Percentiles rank a stretch among this genome's conserved stretches.
Conservation (phyloP, 1,284 basidiomycete genomes). For the Rhizoctonia solani region DNA sequence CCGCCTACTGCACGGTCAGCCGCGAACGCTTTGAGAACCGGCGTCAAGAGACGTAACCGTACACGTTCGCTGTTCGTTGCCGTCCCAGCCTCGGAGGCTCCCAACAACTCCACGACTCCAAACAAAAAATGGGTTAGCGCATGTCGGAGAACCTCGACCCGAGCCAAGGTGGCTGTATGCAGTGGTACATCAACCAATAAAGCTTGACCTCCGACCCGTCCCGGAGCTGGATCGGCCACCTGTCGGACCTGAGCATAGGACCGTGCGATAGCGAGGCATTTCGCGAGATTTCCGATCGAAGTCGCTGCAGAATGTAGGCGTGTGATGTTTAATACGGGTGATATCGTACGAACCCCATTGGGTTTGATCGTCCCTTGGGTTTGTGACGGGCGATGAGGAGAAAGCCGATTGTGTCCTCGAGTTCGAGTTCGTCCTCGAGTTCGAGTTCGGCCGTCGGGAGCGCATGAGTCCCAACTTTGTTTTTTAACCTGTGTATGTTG, state of each 20-base stretch:
- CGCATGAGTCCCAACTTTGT: constrained; percentile 77
- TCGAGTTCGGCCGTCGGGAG: constrained; percentile 80
- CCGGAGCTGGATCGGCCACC: constrained; percentile 52
- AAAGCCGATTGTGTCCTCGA: no score
- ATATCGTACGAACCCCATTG: constrained; percentile 44
- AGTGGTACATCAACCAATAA: constrained; percentile 60
- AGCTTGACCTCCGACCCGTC: constrained; percentile 47
- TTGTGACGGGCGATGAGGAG: no score
- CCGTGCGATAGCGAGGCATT: constrained; percentile 64
- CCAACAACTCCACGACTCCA: constrained; percentile 62
- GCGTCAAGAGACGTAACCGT: constrained; percentile 68
- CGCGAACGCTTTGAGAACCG: constrained; percentile 71
- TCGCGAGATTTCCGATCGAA: constrained; percentile 62
- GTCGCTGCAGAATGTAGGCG: constrained; percentile 68
- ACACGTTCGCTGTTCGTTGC: constrained; percentile 55
- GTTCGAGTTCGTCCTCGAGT: no score
- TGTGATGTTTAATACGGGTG: constrained; percentile 76
- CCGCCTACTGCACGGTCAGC: constrained; percentile 65
- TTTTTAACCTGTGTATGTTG: constrained; percentile 72
- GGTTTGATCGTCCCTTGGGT: not conserved
- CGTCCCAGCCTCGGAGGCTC: constrained; percentile 61
- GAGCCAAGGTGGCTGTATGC: constrained; percentile 67
- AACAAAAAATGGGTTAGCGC: constrained; percentile 67
- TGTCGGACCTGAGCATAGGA: constrained; percentile 63
- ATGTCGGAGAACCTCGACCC: constrained; percentile 62